Conservation (phyloP, 768 basidiomycete species). For the Collybia mongolica region DNA sequence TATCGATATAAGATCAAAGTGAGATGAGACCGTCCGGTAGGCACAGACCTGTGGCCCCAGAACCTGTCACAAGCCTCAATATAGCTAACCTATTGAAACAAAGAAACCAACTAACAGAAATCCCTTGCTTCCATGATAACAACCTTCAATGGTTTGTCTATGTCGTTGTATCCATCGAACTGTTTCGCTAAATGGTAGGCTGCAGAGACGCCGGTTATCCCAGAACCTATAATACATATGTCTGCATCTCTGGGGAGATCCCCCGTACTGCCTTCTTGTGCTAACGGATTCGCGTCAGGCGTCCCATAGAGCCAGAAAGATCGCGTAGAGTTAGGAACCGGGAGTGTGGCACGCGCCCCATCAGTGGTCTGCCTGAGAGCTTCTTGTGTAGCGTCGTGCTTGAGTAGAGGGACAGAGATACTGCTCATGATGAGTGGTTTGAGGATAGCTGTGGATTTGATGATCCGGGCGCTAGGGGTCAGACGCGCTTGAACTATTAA, state of each 20-base stretch:
- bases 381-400: neutral
- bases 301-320: conserved; percentile 69
- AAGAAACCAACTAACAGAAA: conserved; percentile 57
- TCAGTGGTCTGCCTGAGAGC: neutral
- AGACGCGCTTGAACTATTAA: too few relatives aligned
- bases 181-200: conserved; percentile 67
- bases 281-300: conserved; percentile 64
- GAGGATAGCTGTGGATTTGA: neutral
- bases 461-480: neutral
- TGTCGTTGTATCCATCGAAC: conserved; percentile 11
- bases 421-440: neutral
- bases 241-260: conserved; percentile 59
- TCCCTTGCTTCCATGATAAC: conserved; percentile 83
- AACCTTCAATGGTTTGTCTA: conserved; percentile 36
- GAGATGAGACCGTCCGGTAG: neutral
- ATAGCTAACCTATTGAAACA: conserved; percentile 1
- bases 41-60: conserved; percentile 69
- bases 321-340: conserved; percentile 60
- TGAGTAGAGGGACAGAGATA: neutral
- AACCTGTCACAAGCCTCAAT: conserved; percentile 42
- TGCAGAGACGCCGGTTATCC: conserved; percentile 76
- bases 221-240: conserved; percentile 77
- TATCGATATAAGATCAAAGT: neutral
- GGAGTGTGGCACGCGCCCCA: conserved; percentile 26
- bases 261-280: conserved; percentile 63